Percentiles rank a stretch among this genome's conserved stretches.
Conservation (phyloP, 768 basidiomycete species). For the Podaxis sp. region DNA sequence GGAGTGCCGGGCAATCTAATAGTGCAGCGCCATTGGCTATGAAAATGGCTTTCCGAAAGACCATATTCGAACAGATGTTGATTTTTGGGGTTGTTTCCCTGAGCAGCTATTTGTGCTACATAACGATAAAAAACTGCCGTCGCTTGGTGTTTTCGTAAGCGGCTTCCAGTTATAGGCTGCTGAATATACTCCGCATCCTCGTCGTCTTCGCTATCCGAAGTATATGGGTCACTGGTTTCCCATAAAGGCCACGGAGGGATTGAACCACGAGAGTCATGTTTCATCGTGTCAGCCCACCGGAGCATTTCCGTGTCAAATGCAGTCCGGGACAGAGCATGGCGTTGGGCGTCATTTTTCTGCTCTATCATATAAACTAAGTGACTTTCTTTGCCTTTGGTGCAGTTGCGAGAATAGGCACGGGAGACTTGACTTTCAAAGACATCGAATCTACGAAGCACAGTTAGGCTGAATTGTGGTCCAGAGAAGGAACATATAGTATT, state of each 20-base stretch:
- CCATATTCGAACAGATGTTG: slow-evolving; percentile 38
- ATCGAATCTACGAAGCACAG: slow-evolving; percentile 43
- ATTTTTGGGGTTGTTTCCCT: slow-evolving; percentile 15
- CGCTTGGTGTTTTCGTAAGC: slow-evolving; percentile 59
- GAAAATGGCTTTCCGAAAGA: slow-evolving; percentile 22
- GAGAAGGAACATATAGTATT: slow-evolving; percentile 16
- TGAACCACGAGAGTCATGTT: slow-evolving; percentile 32
- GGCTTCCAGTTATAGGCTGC: slow-evolving; percentile 62
- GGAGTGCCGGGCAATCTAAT: slow-evolving; percentile 45
- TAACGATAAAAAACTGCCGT: slow-evolving; percentile 55
- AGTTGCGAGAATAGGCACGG: slow-evolving; percentile 51
- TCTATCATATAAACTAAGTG: slow-evolving; percentile 66
- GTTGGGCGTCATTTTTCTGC: slow-evolving; percentile 53
- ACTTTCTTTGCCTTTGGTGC: slow-evolving; percentile 43
- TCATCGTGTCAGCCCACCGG: slow-evolving; percentile 50
- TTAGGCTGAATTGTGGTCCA: slow-evolving; percentile 5
- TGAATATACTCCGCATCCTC: slow-evolving; percentile 27
- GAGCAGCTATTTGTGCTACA: slow-evolving; percentile 23
- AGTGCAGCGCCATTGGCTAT: slow-evolving; percentile 41
- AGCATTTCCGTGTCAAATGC: slow-evolving; percentile 37
- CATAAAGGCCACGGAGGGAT: slow-evolving; percentile 44
- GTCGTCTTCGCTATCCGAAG: slow-evolving; percentile 50
- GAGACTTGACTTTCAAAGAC: slow-evolving; percentile 62
- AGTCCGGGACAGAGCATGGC: slow-evolving; percentile 45
- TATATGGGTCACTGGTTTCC: slow-evolving; percentile 39